Base-by-base conservation (phyloP, 257 asterid species). In the Asclepias syriaca region DNA sequence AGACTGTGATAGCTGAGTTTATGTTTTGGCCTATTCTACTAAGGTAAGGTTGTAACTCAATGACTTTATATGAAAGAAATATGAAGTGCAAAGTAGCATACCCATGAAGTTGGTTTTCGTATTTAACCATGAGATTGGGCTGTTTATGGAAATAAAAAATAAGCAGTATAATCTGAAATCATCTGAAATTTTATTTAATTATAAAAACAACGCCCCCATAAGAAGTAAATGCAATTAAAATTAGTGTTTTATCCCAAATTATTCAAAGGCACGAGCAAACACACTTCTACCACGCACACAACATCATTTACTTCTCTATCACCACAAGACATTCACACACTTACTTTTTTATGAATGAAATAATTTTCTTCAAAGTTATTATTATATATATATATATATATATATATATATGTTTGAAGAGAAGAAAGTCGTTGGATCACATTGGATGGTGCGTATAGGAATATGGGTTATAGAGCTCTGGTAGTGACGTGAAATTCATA, bases 241-340 rank as follows among this genome's bases (percentile, higher is more conserved):
- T 66, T 45, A 6, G 48, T 43, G 8, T 10, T 21, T 32, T 46
- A 46, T 46, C 50, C 50, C 29, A 12, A 65, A 65, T 66, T 66
- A 32, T 46, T 49, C 16, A 0, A 9, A 1, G 54, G 70, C 77
- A 75, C 67, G 70, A 45, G 74, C 63, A 21, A 66, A 39, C 78
- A 51, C 75, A 73, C 77, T 53, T 32, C 40, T 9, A 77, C 46
- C 75, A 61, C 71, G 54, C 39, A 22, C 2, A 40, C 45, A 51
- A 22, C 75, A 3, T 3, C 45, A 16, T 27, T 71, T 19, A 37
- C 7, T 66, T 69, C 53, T 2, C 39, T 29, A 18, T 10, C 16
- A 53, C 29, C 75, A 68, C 81, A 51, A 60, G 65, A 68, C 37
- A 43, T 51, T 6, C 29, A 24, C 73, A 3, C 34, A 57, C 16